These are phyloP conservation scores for Gloeopeniophorella convolvens DNA, from an alignment of 768 basidiomycete species.

Conservation along the genomic window DNA sequence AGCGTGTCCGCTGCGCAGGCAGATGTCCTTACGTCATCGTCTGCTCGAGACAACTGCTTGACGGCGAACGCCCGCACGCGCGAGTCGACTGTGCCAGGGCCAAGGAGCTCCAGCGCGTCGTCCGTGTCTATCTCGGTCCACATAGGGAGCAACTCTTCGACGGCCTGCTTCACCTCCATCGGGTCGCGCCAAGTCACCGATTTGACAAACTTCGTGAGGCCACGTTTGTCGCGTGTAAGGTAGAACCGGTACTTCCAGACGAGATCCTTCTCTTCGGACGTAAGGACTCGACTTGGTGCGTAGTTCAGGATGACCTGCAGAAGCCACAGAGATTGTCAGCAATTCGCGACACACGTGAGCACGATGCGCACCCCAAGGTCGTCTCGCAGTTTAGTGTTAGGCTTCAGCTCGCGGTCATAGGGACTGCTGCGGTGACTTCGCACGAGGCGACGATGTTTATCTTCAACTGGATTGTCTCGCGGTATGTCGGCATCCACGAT, in stretches of 20 bases:
- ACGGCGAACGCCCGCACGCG: constrained; percentile 94
- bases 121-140: constrained; percentile 98
- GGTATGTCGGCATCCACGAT: constrained; percentile 86
- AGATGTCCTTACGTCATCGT: constrained; percentile 71
- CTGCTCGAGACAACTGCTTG: constrained; percentile 80
- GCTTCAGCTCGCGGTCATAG: constrained; percentile 92
- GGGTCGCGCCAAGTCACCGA: constrained; percentile 97
- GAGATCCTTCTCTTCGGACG: constrained; percentile 89
- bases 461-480: constrained; percentile 94
- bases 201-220: constrained; percentile 95
- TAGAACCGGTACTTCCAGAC: constrained; percentile 99
- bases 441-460: constrained; percentile 90
- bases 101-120: constrained; percentile 91
- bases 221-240: constrained; percentile 83
- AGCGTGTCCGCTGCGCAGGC: neutral
- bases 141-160: constrained; percentile 88
- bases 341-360: neutral
- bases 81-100: constrained; percentile 85
- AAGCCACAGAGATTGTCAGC: neutral
- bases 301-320: constrained; percentile 81
- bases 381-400: constrained; percentile 92
- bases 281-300: constrained; percentile 80
- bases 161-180: constrained; percentile 95
- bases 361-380: constrained; percentile 72
- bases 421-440: constrained; percentile 94